Base-by-base conservation (phyloP, 208 protist genomes). In the Leishmania guyanensis region DNA sequence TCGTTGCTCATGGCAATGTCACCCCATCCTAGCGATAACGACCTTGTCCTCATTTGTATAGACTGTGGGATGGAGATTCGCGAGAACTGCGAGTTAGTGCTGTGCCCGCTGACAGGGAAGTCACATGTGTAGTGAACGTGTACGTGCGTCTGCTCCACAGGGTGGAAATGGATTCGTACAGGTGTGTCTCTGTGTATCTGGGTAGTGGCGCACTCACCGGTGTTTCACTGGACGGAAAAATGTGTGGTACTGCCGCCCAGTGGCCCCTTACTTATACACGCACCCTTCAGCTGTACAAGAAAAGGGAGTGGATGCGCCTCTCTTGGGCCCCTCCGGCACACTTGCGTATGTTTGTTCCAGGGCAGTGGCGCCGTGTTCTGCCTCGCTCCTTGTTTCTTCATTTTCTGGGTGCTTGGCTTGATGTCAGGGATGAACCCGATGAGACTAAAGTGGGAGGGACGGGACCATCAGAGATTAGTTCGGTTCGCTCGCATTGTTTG, bases 71-170 rank as follows among this genome's bases (percentile, higher is more conserved):
- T 78, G 50, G 84, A 88, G 29, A 95, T 95, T 46, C 46, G 66
- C 22, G 88, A 93, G 46, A 64, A 77, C 36, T 73, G 60, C 33
- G 68, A 64, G 29, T 68, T 10, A 5, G 22, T 66, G 0, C 29
- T 92, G n/a, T 95, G 90, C 79, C 88, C 91, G 12, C 56, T 95
- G 26, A 90, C 91, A 1, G 88, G 83, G 14, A 90, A 90, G 75
- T 62, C 89, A 2, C 90, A 95, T 80, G 62, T 72, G 26, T 94
- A 69, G 84, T 48, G 33, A 12, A 22, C 12, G 14, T 54, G n/a
- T 60, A 26, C 36, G 33, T 54, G 74, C n/a, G 29, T 46, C 50
- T 39, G 26, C 33, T 10, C 72, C 50, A 1, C 6, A 14, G 29
- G 33, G 2, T 16, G 22, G 51, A 39, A 10, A 8, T 0, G 16